phyloP scores from a whole-genome alignment of 2,329 filamentous ascomycete genomes.

The Trichoderma koningiopsis region DNA sequence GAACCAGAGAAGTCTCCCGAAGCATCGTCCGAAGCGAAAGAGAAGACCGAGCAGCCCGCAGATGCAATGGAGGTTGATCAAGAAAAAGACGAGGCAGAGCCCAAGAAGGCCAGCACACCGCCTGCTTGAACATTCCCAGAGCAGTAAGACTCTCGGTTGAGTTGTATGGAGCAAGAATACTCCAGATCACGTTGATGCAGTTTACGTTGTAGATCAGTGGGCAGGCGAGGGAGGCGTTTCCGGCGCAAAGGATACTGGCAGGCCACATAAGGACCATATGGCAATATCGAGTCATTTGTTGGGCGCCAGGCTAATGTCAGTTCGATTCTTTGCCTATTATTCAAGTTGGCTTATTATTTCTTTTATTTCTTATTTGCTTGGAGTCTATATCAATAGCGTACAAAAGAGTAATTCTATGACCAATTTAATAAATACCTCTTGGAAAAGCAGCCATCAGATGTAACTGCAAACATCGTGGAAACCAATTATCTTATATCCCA shows the following conservation, averaged over 20 bases:
- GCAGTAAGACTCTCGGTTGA: neutral
- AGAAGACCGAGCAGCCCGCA: conserved; percentile 15
- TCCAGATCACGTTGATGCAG: neutral
- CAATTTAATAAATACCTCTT: neutral
- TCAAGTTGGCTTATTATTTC: neutral
- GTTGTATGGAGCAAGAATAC: neutral
- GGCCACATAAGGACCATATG: neutral
- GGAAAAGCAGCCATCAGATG: neutral
- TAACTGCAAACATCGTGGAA: neutral
- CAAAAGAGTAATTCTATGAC: neutral
- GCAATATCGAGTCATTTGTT: neutral
- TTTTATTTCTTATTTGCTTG: conserved; percentile 10
- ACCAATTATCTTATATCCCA: neutral
- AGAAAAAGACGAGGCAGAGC: conserved; percentile 36
- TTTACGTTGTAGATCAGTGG: conserved; percentile 15
- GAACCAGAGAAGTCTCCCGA: conserved; percentile 32
- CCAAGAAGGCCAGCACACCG: conserved; percentile 23
- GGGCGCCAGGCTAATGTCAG: neutral
- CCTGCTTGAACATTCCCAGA: conserved; percentile 2
- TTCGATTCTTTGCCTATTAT: neutral
- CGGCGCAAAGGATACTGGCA: conserved; percentile 13
- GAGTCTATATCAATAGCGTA: conserved; percentile 18
- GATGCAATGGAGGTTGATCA: conserved; percentile 42
- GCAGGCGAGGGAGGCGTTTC: conserved; percentile 21
- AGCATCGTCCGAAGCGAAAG: conserved; percentile 27